Conservation (phyloP, 2,329 filamentous ascomycete genomes). For the Ustulina deusta region DNA sequence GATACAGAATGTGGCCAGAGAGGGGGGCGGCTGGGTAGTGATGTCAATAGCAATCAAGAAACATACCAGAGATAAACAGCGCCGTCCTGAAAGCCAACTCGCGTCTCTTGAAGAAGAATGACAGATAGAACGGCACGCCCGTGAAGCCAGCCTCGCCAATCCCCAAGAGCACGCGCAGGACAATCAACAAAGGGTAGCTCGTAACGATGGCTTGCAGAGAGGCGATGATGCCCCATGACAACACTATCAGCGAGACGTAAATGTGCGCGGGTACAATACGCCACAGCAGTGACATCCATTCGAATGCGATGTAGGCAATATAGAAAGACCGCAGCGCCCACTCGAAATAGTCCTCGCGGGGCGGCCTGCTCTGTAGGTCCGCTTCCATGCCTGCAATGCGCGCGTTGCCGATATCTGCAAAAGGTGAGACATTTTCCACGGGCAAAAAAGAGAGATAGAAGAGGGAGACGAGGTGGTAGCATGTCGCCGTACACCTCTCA, state of each 20-base stretch:
- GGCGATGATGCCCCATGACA: constrained; percentile 83
- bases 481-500: not conserved
- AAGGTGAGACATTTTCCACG: constrained; percentile 12
- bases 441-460: not conserved
- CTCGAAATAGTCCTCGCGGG: constrained; percentile 64
- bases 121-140: constrained; percentile 72
- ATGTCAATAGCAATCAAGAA: constrained; percentile 11
- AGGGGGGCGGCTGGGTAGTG: not conserved
- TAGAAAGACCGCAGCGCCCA: constrained; percentile 73
- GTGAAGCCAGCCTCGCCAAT: constrained; percentile 75
- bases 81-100: constrained; percentile 89
- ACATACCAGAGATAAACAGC: constrained; percentile 80
- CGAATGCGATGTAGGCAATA: constrained; percentile 71
- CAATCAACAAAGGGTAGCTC: constrained; percentile 71
- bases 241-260: constrained; percentile 69
- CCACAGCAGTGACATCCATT: constrained; percentile 75
- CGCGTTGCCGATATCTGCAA: constrained; percentile 71
- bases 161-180: constrained; percentile 68
- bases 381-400: constrained; percentile 72
- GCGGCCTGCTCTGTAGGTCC: constrained; percentile 66
- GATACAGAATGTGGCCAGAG: not conserved
- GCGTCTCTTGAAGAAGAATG: constrained; percentile 71
- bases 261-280: constrained; percentile 70
- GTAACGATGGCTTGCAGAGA: constrained; percentile 76
- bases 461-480: not conserved